These are phyloP conservation scores for Colletotrichum sp. DNA, from an alignment of 2,329 filamentous ascomycete species.

Conservation along the genomic window DNA sequence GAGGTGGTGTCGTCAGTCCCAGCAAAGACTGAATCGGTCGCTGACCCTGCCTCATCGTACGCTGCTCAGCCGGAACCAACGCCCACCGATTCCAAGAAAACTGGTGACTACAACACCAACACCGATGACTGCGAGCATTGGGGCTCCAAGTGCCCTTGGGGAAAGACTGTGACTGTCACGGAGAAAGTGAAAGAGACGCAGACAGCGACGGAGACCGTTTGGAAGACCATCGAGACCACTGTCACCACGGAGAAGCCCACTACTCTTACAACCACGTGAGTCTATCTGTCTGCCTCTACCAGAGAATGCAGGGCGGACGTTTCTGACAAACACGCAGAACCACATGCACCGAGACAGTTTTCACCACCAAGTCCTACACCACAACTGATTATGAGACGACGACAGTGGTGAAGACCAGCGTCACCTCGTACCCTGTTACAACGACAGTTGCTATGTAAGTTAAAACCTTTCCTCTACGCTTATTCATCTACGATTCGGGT, in stretches of 20 bases:
- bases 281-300: neutral
- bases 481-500: neutral
- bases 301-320: neutral
- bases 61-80: neutral
- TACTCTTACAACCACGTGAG: neutral
- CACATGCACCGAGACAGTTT: constrained; percentile 11
- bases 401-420: neutral
- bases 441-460: constrained; percentile 19
- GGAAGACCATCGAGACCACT: neutral
- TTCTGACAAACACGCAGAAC: neutral
- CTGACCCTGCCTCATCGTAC: neutral
- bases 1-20: neutral
- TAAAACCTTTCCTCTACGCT: neutral
- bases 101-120: neutral
- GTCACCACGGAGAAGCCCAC: neutral
- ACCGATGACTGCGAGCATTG: constrained; percentile 14
- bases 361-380: constrained; percentile 9
- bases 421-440: constrained; percentile 22
- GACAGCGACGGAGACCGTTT: constrained; percentile 19
- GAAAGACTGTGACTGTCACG: constrained; percentile 1
- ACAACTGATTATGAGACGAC: constrained; percentile 13
- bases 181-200: neutral
- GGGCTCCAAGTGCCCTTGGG: constrained; percentile 17
- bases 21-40: neutral
- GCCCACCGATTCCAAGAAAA: neutral